A percentile compares a stretch with the other conserved stretches of the same genome.
phyloP scores from a whole-genome alignment of 192 early-diverging fungal genomes.

The Mortierella antarctica region DNA sequence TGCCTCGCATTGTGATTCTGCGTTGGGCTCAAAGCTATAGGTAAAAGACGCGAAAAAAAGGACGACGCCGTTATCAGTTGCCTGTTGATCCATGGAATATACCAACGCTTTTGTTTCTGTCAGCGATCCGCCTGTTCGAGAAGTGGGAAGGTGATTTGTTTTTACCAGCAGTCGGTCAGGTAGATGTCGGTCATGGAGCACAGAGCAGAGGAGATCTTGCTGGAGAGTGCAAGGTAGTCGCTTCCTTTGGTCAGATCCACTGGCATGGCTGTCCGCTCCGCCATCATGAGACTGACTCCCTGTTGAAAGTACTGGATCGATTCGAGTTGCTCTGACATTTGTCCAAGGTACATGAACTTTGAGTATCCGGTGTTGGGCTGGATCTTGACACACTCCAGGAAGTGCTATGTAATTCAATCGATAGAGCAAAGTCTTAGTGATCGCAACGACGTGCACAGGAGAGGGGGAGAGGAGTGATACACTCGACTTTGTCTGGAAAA shows the following conservation, averaged over 20 bases:
- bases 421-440: neutral
- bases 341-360: conserved; percentile 92
- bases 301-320: conserved; percentile 76
- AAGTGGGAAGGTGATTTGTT: neutral
- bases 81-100: neutral
- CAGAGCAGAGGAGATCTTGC: conserved; percentile 85
- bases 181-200: conserved; percentile 98
- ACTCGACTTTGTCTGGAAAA: neutral
- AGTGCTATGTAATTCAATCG: conserved; percentile 53
- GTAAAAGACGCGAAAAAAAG: neutral
- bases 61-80: neutral
- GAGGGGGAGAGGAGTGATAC: neutral
- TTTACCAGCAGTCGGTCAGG: conserved; percentile 96
- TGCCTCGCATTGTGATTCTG: conserved; percentile 86
- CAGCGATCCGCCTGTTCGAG: neutral
- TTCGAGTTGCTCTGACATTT: conserved; percentile 73
- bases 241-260: conserved; percentile 56
- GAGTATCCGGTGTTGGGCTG: conserved; percentile 73
- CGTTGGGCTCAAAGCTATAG: conserved; percentile 85
- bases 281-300: conserved; percentile 75
- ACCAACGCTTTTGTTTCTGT: neutral
- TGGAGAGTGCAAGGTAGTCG: conserved; percentile 52
- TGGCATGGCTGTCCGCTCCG: conserved; percentile 57
- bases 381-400: conserved; percentile 76
- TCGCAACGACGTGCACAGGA: neutral